Base-by-base conservation (phyloP, 2,329 filamentous ascomycete genomes). In the Cytospora piceae region DNA sequence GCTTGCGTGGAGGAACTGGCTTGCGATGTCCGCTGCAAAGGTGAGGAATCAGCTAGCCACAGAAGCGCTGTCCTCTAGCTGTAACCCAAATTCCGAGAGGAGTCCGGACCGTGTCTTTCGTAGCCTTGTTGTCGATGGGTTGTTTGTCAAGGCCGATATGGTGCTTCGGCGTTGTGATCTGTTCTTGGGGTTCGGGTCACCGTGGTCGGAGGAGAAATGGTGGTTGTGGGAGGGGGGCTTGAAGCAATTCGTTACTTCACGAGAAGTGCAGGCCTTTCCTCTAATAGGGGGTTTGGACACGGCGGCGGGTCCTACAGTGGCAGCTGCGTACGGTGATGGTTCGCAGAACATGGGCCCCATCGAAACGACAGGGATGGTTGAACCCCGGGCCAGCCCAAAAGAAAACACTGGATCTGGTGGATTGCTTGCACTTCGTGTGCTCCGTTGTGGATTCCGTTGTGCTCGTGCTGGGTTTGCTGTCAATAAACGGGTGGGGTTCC, bases 401-500 rank as follows among this genome's bases (percentile, higher is more conserved):
- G 34, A 57, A 66, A 64, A 67, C 32, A 67, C 37, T 67, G 65
- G 65, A 57, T 14, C 56, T 64, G 65, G 65, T 64, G 65, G 60
- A 59, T 63, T 67, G 61, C 61, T 61, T 66, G 61, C 42, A 63
- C 60, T 55, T 60, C 61, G 51, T 53, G 58, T 65, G 63, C 58
- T 51, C 59, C 58, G 53, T 57, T 57, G 60, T 37, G 39, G 61
- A 29, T 5, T 51, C 55, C 52, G 53, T 57, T 52, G 60, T 37
- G 32, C 61, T 63, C 37, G 61, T 63, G 61, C 49, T 63, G 39
- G 53, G 61, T 57, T 63, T 63, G 61, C 61, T 63, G 61, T 63
- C 61, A 63, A 63, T 54, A 63, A 63, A 42, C 39, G 61, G 61
- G 22, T 57, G 5, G 53, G 55, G 14, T 54, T 52, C 61, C 53